Conservation (phyloP, 148 eudicot genomes). For the Dysphania ambrosioides region DNA sequence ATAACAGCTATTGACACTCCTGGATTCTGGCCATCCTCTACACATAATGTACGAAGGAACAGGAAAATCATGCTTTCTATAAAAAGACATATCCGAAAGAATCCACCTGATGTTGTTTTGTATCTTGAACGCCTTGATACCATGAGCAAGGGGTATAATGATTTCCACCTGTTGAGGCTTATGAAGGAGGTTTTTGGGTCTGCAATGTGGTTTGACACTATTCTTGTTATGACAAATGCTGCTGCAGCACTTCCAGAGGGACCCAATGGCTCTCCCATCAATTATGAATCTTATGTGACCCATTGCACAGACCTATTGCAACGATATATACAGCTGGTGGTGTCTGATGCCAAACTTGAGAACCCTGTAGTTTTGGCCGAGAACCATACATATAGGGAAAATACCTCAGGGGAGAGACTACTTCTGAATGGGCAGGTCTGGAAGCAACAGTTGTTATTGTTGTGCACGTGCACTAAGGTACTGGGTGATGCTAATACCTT, state of each 20-base stretch:
- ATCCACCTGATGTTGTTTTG: conserved; percentile 82
- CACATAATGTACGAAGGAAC: conserved; percentile 53
- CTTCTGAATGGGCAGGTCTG: conserved; percentile 91
- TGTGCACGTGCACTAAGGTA: conserved; percentile 80
- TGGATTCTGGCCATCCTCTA: conserved; percentile 69
- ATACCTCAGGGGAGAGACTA: conserved; percentile 70
- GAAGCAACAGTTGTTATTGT: conserved; percentile 66
- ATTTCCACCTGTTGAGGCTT: conserved; percentile 74
- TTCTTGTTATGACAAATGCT: conserved; percentile 88
- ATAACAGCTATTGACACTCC: conserved; percentile 90
- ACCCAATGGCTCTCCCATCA: conserved; percentile 65
- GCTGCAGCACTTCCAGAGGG: conserved; percentile 78
- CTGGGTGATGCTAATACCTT: conserved; percentile 71
- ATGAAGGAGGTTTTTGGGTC: conserved; percentile 80
- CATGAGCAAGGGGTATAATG: conserved; percentile 60
- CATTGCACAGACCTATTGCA: conserved; percentile 68
- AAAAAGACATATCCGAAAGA: conserved; percentile 55
- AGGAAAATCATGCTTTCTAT: conserved; percentile 64
- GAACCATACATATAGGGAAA: conserved; percentile 75
- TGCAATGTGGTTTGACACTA: conserved; percentile 89
- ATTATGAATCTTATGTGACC: conserved; percentile 67
- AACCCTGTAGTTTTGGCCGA: conserved; percentile 85
- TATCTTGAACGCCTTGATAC: conserved; percentile 84
- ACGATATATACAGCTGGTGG: conserved; percentile 63
- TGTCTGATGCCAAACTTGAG: conserved; percentile 75